Conservation (phyloP, 2,329 filamentous ascomycete genomes). For the Ilyonectria destructans region DNA sequence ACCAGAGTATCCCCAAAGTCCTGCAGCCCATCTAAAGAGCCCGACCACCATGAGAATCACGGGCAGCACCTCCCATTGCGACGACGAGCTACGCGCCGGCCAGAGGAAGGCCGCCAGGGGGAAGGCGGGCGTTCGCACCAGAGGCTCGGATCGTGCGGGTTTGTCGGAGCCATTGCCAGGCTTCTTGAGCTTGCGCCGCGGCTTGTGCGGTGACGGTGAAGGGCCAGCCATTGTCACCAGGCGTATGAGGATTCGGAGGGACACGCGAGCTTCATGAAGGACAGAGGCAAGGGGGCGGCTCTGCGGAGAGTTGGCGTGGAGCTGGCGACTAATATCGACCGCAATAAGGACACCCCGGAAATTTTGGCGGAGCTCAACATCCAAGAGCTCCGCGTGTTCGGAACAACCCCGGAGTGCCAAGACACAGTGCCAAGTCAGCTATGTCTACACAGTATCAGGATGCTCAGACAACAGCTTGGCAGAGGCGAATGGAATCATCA, state of each 20-base stretch:
- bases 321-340: constrained; percentile 19
- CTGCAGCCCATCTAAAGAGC: constrained; percentile 92
- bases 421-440: constrained; percentile 18
- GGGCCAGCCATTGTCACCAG: constrained; percentile 66
- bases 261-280: constrained; percentile 41
- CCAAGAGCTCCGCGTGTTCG: constrained; percentile 44
- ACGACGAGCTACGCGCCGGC: constrained; percentile 87
- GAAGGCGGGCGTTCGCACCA: constrained; percentile 80
- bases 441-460: constrained; percentile 44
- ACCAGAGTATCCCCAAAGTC: constrained; percentile 97
- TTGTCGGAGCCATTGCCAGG: constrained; percentile 60
- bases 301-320: constrained; percentile 32
- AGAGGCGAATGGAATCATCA: constrained; percentile 24
- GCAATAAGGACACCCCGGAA: constrained; percentile 24
- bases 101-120: constrained; percentile 95
- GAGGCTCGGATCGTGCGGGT: constrained; percentile 57
- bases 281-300: constrained; percentile 22
- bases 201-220: constrained; percentile 72
- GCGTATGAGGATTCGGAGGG: constrained; percentile 25
- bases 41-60: constrained; percentile 91
- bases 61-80: constrained; percentile 94
- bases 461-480: constrained; percentile 46
- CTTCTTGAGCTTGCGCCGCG: constrained; percentile 72
- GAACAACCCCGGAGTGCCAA: constrained; percentile 39
- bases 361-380: constrained; percentile 42